Conservation (phyloP, 2,329 filamentous ascomycete species). For the Berkeleyomyces rouxiae region DNA sequence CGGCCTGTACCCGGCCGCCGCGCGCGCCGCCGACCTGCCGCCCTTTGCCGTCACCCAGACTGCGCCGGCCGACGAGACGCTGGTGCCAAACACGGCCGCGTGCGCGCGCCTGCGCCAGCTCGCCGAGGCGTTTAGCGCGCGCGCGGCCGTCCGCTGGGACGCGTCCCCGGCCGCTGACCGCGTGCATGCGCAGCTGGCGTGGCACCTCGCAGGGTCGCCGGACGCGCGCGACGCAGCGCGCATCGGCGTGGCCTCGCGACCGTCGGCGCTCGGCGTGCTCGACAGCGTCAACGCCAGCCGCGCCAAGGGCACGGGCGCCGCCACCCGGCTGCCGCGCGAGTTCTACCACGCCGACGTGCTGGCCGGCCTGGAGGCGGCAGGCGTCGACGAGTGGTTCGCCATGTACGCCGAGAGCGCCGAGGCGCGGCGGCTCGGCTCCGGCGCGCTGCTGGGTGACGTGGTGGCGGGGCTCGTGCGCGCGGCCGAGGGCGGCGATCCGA, state of each 20-base stretch:
- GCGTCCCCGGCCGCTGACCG: conserved; percentile 66
- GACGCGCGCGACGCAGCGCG: conserved; percentile 18
- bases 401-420: conserved; percentile 74
- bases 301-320: conserved; percentile 53
- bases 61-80: conserved; percentile 52
- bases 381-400: conserved; percentile 81
- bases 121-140: conserved; percentile 52
- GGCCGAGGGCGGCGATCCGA: conserved; percentile 35
- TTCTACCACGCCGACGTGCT: conserved; percentile 70
- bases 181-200: conserved; percentile 57
- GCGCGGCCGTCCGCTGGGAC: conserved; percentile 60
- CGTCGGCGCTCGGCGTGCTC: conserved; percentile 77
- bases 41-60: conserved; percentile 30
- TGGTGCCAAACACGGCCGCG: conserved; percentile 61
- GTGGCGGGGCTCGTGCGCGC: conserved; percentile 57
- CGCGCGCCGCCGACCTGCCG: conserved; percentile 32
- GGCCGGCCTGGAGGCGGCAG: conserved; percentile 55
- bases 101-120: conserved; percentile 59
- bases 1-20: conserved; percentile 50
- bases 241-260: conserved; percentile 47
- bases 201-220: conserved; percentile 50
- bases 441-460: conserved; percentile 67
- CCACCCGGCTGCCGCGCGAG: conserved; percentile 60
- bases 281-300: conserved; percentile 82
- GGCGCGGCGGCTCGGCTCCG: conserved; percentile 81